phyloP scores from a whole-genome alignment of 2,329 filamentous ascomycete genomes.

The Penicillium concentricum region DNA sequence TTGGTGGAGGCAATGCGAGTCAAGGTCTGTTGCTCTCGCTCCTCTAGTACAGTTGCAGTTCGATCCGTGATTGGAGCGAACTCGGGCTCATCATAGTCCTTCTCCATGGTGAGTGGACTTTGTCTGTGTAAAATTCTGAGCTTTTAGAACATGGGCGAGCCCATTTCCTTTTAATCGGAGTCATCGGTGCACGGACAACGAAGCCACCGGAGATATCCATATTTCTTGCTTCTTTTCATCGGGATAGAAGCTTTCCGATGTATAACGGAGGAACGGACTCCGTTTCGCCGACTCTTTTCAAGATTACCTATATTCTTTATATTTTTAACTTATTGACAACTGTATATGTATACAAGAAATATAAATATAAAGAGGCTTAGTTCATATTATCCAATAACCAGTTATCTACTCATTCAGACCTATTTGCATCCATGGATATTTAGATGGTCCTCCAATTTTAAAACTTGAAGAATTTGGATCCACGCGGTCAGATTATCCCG shows the following conservation, averaged over 20 bases:
- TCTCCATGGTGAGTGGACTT: slow-evolving; percentile 8
- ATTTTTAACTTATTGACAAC: no score
- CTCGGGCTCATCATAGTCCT: slow-evolving; percentile 13
- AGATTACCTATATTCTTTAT: no score
- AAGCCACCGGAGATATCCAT: not conserved
- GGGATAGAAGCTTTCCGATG: not conserved
- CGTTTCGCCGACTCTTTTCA: not conserved
- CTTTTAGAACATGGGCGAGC: not conserved
- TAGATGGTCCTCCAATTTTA: no score
- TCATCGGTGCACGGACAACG: not conserved
- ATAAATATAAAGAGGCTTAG: no score
- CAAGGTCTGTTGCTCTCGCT: slow-evolving; percentile 16
- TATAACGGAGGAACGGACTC: slow-evolving; percentile 4
- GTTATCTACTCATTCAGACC: no score
- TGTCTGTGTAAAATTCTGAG: not conserved
- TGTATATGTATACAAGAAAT: no score
- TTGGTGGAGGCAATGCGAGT: slow-evolving; percentile 26
- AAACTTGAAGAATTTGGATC: no score
- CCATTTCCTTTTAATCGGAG: not conserved
- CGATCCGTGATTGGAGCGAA: slow-evolving; percentile 19
- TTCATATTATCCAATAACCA: no score
- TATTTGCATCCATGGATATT: no score
- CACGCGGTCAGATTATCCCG: no score
- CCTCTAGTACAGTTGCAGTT: slow-evolving; percentile 12
- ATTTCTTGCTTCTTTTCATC: not conserved